Percentiles rank a stretch among this genome's conserved stretches.
Evolutionary conservation across 345 rosid genomes (phyloP).

Genomic region (Populus davidiana): DNA sequence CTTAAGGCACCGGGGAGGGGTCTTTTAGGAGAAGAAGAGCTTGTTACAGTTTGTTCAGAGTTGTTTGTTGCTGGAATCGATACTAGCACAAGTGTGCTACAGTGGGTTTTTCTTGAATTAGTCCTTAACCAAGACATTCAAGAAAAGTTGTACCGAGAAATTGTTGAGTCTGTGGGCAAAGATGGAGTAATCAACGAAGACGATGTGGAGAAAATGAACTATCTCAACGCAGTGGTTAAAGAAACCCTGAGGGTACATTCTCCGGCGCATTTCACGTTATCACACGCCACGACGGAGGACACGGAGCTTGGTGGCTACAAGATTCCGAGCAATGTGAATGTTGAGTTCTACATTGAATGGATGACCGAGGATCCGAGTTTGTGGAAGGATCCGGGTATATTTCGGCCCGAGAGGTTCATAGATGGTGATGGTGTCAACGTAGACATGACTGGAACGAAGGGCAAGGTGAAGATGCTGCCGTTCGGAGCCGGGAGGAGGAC

Average conservation of each 20-base stretch:
- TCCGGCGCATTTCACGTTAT: constrained; percentile 22
- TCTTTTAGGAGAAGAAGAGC: constrained; percentile 62
- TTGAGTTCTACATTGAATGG: constrained; percentile 28
- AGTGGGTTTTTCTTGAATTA: constrained; percentile 76
- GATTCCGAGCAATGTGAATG: constrained; percentile 20
- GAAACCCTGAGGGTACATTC: constrained; percentile 23
- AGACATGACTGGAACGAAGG: constrained; percentile 24
- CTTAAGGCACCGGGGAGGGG: constrained; percentile 50
- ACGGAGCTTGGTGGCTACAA: constrained; percentile 24
- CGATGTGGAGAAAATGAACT: constrained; percentile 15
- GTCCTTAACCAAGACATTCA: constrained; percentile 67
- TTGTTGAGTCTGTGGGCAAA: constrained; percentile 50
- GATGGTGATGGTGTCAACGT: constrained; percentile 25
- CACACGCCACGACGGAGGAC: constrained; percentile 22
- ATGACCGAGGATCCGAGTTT: constrained; percentile 27
- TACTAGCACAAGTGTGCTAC: constrained; percentile 75
- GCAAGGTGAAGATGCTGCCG: constrained; percentile 24
- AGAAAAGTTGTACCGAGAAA: constrained; percentile 61
- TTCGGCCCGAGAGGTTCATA: constrained; percentile 25
- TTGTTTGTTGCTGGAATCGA: constrained; percentile 87
- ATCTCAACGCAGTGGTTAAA: constrained; percentile 20
- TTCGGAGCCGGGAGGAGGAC: constrained; percentile 28
- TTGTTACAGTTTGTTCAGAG: constrained; percentile 83
- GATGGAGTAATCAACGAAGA: constrained; percentile 16
- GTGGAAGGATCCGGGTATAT: constrained; percentile 22